phyloP scores from a whole-genome alignment of 2,329 filamentous ascomycete genomes.

The Cadophora sp. region DNA sequence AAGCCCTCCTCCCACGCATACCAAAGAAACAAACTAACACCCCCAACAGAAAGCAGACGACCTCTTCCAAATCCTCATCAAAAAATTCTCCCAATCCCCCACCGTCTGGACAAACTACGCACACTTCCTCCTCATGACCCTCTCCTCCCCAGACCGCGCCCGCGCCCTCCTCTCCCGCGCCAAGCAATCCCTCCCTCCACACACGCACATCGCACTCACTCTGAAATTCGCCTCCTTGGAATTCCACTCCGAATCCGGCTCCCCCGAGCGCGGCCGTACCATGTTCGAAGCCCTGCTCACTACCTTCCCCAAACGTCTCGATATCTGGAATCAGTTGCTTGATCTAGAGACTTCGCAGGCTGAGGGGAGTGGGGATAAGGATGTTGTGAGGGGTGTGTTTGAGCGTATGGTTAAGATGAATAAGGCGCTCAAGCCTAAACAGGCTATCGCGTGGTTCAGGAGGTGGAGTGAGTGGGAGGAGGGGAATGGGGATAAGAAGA shows the following conservation, averaged over 20 bases:
- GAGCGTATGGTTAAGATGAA: slow-evolving; percentile 73
- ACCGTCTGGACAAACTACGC: slow-evolving; percentile 95
- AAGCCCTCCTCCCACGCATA: slow-evolving; percentile 48
- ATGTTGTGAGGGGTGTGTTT: slow-evolving; percentile 77
- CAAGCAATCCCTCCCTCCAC: slow-evolving; percentile 77
- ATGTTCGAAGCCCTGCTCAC: slow-evolving; percentile 89
- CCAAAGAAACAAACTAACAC: slow-evolving; percentile 35
- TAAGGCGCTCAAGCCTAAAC: slow-evolving; percentile 78
- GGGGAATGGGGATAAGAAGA: slow-evolving; percentile 72
- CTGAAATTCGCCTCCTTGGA: slow-evolving; percentile 91
- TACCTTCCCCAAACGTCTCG: slow-evolving; percentile 86
- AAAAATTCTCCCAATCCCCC: slow-evolving; percentile 83
- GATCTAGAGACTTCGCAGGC: slow-evolving; percentile 77
- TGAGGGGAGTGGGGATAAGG: no score
- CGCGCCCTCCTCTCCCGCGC: slow-evolving; percentile 83
- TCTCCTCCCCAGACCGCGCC: slow-evolving; percentile 73
- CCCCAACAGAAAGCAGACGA: slow-evolving; percentile 79
- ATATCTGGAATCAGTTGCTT: slow-evolving; percentile 91
- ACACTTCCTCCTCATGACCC: slow-evolving; percentile 83
- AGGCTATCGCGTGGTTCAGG: slow-evolving; percentile 89
- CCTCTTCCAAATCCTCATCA: slow-evolving; percentile 84
- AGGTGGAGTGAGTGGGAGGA: slow-evolving; percentile 92
- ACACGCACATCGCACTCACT: slow-evolving; percentile 73
- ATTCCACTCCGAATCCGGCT: slow-evolving; percentile 82
- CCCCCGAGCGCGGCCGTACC: slow-evolving; percentile 89